Base-by-base conservation (phyloP, 225 moss, liverwort and hornwort genomes). In the Rhytidiadelphus loreus region DNA sequence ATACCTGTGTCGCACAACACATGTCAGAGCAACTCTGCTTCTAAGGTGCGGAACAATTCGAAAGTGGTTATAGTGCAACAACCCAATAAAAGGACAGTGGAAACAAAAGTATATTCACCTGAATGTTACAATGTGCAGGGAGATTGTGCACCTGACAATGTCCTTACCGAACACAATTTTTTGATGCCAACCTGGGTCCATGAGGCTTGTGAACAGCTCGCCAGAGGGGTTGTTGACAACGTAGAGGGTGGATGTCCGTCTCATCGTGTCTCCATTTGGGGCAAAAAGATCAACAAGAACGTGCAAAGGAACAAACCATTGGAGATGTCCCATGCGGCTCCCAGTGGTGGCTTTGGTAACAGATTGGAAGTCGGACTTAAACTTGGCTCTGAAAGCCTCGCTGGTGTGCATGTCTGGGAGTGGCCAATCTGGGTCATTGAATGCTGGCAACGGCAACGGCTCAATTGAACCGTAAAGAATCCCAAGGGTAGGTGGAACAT, bases 311-410 rank as follows among this genome's bases (percentile, higher is more conserved):
- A 68, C 7, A 68, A n/a, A 68, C 12, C 68, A n/a, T 18, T 68
- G 5, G 22, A 68, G 22, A 12, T 68, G n/a, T n/a, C n/a, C n/a
- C 12, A n/a, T n/a, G n/a, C 1, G 2, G 7, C 68, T 68, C 1
- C 12, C 6, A 68, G 12, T 68, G 0, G 68, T 68, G 8, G 12
- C 68, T 68, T n/a, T 68, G 4, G 68, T 68, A 2, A 6, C 3
- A 68, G 12, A 22, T 1, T 68, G 7, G 3, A 65, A 68, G 12
- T n/a, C 4, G 0, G 6, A 4, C 2, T 2, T 6, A 1, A 68
- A n/a, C n/a, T 68, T 68, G 0, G 4, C n/a, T 68, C 3, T n/a
- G 12, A 68, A 68, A 20, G 66, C 33, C 33, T 64, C 1, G 5
- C 9, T 64, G 1, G 9, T 64, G 33, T 64, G 9, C 33, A 65